Percentiles rank a stretch among this genome's conserved stretches.
phyloP scores from a whole-genome alignment of 1,284 basidiomycete genomes.

The Heterobasidion parviporum region DNA sequence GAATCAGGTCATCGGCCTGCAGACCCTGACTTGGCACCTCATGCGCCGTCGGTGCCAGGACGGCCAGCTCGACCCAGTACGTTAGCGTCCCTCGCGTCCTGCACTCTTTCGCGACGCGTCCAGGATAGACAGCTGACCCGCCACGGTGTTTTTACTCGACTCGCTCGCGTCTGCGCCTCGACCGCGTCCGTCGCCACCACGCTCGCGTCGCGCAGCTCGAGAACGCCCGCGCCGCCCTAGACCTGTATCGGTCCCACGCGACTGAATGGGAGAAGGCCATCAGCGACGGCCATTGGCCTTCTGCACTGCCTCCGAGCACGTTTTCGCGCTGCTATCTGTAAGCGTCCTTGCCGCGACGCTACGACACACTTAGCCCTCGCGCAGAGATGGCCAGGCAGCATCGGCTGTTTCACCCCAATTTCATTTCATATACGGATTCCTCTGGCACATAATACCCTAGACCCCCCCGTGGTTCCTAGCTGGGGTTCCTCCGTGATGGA shows the following conservation, averaged over 20 bases:
- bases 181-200: not conserved
- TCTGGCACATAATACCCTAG: too few species aligned
- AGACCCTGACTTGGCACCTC: slow-evolving; percentile 71
- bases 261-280: slow-evolving; percentile 62
- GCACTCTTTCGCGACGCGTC: not conserved
- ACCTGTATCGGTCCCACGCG: slow-evolving; percentile 65
- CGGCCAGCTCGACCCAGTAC: slow-evolving; percentile 58
- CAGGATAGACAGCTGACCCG: not conserved
- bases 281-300: slow-evolving; percentile 60
- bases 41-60: slow-evolving; percentile 71
- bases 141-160: slow-evolving; percentile 1
- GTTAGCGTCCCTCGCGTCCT: slow-evolving; percentile 18
- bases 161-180: not conserved
- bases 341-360: slow-evolving; percentile 4
- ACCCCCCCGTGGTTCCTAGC: not conserved
- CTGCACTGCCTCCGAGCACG: slow-evolving; percentile 63
- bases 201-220: slow-evolving; percentile 43
- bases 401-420: too few species aligned
- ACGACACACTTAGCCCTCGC: not conserved
- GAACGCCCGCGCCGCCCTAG: slow-evolving; percentile 67
- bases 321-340: slow-evolving; percentile 73
- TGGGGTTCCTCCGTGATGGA: not conserved
- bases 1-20: slow-evolving; percentile 60
- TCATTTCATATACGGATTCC: too few species aligned
- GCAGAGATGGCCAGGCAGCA: not conserved